Conservation (phyloP, 441 rosid genomes). For the Adansonia gregorii region DNA sequence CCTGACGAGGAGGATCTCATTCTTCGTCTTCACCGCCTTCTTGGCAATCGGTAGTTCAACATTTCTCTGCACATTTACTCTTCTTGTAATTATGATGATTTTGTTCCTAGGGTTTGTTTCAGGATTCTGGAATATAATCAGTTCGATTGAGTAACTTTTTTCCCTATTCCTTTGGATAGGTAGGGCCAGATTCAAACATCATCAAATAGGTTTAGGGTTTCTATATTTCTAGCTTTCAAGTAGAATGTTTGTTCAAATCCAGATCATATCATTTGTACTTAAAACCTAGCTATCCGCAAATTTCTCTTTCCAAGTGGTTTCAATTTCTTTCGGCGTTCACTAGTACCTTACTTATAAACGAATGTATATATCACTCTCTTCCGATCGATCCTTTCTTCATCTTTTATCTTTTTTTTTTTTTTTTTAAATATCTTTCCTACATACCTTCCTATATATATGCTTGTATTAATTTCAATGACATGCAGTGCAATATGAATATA, state of each 20-base stretch:
- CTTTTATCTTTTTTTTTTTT: background rate
- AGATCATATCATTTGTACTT: background rate
- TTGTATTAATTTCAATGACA: too few relatives aligned
- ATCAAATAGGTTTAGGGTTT: conserved; percentile 16
- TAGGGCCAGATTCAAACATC: background rate
- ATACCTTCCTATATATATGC: too few relatives aligned
- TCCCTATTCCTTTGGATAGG: background rate
- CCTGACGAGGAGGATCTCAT: conserved; percentile 32
- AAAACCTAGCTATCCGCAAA: background rate
- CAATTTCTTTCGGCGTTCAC: background rate
- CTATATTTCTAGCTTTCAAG: background rate
- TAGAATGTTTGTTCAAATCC: background rate
- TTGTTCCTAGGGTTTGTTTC: background rate
- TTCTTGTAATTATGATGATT: background rate
- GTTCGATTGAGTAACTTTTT: background rate
- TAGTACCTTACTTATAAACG: background rate
- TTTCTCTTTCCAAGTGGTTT: background rate
- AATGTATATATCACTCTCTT: too few relatives aligned
- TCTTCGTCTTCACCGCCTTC: conserved; percentile 30
- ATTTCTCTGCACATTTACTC: background rate
- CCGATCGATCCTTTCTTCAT: background rate
- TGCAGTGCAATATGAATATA: too few relatives aligned
- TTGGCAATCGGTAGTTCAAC: conserved; percentile 27
- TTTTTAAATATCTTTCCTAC: background rate
- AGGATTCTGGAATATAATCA: background rate